Conservation (phyloP, 441 rosid genomes). For the Isatis lusitanica region DNA sequence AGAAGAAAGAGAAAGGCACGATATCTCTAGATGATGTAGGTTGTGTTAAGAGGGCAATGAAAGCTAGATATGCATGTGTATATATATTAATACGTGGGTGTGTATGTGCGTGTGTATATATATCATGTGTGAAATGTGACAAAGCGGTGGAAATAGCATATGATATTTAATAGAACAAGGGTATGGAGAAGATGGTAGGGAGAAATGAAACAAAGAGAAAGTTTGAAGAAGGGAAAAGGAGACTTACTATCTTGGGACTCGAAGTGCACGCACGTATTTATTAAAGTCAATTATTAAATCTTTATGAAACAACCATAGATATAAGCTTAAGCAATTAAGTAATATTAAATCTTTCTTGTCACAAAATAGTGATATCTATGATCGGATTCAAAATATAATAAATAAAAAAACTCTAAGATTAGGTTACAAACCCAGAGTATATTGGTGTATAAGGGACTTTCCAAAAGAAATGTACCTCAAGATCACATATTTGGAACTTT, state of each 20-base stretch:
- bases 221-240: slow-evolving; percentile 33
- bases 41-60: slow-evolving; percentile 16
- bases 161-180: slow-evolving; percentile 33
- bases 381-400: background rate
- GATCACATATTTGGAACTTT: background rate
- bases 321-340: slow-evolving; percentile 3
- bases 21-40: slow-evolving; percentile 23
- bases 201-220: slow-evolving; percentile 36
- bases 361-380: slow-evolving; percentile 5
- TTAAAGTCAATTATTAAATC: slow-evolving; percentile 26
- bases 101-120: slow-evolving; percentile 43
- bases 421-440: background rate
- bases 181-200: slow-evolving; percentile 32
- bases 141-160: slow-evolving; percentile 40
- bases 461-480: background rate
- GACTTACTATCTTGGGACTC: slow-evolving; percentile 52
- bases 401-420: background rate
- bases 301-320: slow-evolving; percentile 9
- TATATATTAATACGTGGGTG: slow-evolving; percentile 13
- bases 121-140: slow-evolving; percentile 46
- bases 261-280: slow-evolving; percentile 39
- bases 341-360: slow-evolving; percentile 1
- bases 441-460: background rate
- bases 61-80: slow-evolving; percentile 28
- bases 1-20: slow-evolving; percentile 28